These are phyloP conservation scores for Collybiopsis confluens DNA, from an alignment of 768 basidiomycete species.

Conservation along the genomic window DNA sequence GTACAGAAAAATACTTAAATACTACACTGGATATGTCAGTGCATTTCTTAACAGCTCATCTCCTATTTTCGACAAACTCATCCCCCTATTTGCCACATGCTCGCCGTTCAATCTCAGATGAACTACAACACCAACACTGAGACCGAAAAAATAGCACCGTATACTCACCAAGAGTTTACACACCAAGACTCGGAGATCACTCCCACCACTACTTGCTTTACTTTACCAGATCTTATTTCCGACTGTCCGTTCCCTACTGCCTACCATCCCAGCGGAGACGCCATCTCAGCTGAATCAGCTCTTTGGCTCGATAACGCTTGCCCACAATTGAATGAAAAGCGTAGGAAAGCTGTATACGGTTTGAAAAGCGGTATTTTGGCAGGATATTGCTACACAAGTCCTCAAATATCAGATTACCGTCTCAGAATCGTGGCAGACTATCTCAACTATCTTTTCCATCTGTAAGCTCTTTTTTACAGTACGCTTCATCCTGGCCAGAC, in stretches of 20 bases:
- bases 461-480: slow-evolving; percentile 26
- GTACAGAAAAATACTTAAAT: too few species aligned
- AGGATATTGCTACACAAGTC: slow-evolving; percentile 54
- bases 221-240: slow-evolving; percentile 51
- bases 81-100: too few species aligned
- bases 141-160: too few species aligned
- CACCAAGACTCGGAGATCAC: too few species aligned
- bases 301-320: slow-evolving; percentile 47
- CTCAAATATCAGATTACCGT: slow-evolving; percentile 42
- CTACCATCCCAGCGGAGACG: slow-evolving; percentile 43
- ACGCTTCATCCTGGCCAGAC: too few species aligned
- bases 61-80: too few species aligned
- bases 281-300: slow-evolving; percentile 41
- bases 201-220: slow-evolving; percentile 35
- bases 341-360: slow-evolving; percentile 45
- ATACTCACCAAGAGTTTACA: too few species aligned
- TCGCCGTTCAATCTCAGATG: too few species aligned
- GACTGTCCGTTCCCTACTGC: slow-evolving; percentile 43
- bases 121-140: too few species aligned
- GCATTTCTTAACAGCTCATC: too few species aligned
- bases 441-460: slow-evolving; percentile 56
- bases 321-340: slow-evolving; percentile 39
- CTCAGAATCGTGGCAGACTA: slow-evolving; percentile 67
- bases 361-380: slow-evolving; percentile 66
- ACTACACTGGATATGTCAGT: too few species aligned